These are phyloP conservation scores for Lactarius quietus DNA, from an alignment of 768 basidiomycete genomes.

Conservation along the genomic window DNA sequence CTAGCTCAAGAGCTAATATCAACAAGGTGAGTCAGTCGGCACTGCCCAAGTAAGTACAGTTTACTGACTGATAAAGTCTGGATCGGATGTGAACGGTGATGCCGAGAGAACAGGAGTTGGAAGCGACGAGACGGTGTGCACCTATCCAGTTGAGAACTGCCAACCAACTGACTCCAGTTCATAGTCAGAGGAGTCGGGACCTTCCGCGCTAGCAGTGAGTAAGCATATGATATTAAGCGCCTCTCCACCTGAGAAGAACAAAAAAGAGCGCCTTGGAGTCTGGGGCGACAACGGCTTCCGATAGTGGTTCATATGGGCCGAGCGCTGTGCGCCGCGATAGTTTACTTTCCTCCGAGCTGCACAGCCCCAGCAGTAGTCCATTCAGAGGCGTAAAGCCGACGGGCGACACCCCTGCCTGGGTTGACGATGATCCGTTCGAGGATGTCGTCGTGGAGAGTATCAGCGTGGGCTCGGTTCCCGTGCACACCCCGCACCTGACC, in stretches of 20 bases:
- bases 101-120: background rate
- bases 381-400: constrained; percentile 16
- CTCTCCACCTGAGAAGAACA: background rate
- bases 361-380: constrained; percentile 1
- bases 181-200: background rate
- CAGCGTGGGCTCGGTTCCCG: constrained; percentile 17
- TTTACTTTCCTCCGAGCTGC: background rate
- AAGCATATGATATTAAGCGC: background rate
- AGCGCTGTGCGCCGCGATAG: background rate
- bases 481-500: constrained; percentile 19
- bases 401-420: constrained; percentile 9
- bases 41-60: background rate
- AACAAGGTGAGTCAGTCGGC: background rate
- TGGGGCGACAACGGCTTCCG: background rate
- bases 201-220: constrained; percentile 4
- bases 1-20: constrained; percentile 3
- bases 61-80: background rate
- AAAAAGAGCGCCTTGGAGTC: background rate
- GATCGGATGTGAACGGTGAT: background rate
- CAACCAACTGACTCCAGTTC: background rate
- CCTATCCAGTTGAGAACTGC: background rate
- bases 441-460: constrained; percentile 5
- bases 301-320: background rate
- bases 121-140: background rate
- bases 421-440: constrained; percentile 19